phyloP scores from a whole-genome alignment of 306 rosid species.

The Astragalus membranaceus region DNA sequence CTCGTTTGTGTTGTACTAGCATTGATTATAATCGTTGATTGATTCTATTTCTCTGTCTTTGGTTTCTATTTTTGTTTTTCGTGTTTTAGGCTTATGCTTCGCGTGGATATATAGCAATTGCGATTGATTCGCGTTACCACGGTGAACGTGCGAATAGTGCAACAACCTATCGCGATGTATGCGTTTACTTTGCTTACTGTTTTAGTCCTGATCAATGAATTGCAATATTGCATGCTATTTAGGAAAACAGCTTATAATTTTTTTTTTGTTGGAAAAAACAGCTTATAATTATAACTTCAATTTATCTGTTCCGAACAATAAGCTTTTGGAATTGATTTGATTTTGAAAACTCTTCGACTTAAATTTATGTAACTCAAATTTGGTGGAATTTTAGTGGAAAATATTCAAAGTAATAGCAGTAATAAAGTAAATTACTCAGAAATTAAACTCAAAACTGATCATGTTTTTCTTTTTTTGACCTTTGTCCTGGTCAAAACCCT shows the following conservation, averaged over 20 bases:
- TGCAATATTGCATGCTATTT: neutral
- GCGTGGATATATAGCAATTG: slow-evolving; percentile 69
- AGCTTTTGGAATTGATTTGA: neutral
- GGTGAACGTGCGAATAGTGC: slow-evolving; percentile 80
- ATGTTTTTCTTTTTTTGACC: neutral
- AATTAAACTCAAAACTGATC: slow-evolving; percentile 11
- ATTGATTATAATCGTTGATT: neutral
- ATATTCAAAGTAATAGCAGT: neutral
- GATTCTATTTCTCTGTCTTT: neutral
- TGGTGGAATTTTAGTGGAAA: neutral
- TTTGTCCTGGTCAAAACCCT: neutral
- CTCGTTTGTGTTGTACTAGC: neutral
- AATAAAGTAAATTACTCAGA: too few species aligned
- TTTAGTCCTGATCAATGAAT: neutral
- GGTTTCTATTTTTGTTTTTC: neutral
- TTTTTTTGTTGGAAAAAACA: neutral
- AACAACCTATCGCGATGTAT: slow-evolving; percentile 57
- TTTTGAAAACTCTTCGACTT: neutral
- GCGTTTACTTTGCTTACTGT: slow-evolving; percentile 18
- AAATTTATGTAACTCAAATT: neutral
- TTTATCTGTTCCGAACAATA: neutral
- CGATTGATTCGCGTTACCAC: slow-evolving; percentile 89
- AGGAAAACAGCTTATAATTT: too few species aligned
- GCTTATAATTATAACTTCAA: neutral
- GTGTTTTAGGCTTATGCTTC: slow-evolving; percentile 80